Base-by-base conservation (phyloP, 73 alveolate species). In the Paramecium tetraurelia region DNA sequence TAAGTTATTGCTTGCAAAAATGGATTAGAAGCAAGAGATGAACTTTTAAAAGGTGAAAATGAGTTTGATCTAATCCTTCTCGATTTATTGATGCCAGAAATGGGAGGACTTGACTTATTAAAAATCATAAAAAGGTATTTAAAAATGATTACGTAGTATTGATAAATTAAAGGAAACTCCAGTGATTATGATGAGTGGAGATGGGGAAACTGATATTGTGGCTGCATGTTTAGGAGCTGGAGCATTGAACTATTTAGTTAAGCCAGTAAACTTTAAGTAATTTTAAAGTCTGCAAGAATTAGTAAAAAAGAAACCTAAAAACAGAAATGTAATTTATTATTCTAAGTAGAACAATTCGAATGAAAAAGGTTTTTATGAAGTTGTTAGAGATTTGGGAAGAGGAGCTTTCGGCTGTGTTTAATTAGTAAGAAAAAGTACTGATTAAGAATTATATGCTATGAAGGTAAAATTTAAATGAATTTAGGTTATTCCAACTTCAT, bases 361-460 rank as follows among this genome's bases (percentile, higher is more conserved):
- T 80, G 76, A 80, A 9, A 80, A 80, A 22, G 90, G 57, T 3
- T n/a, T 12, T n/a, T 89, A 89, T 89, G 68, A 27, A 35, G 92
- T 89, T 11, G 86, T 94, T 16, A 69, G 71, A 48, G 63, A 63
- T 18, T 58, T 95, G 86, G 99, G 98, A 21, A 69, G 95, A 72
- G 99, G 99, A 10, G 97, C 98, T n/a, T 90, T 95, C 14, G 98
- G 98, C 48, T 59, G 94, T 11, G 98, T 97, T 21, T 92, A 89
- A 48, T 70, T 89, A 70, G 94, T 89, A 21, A 46, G 84, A 89
- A 89, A 71, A 18, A 18, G 63, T 85, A 70, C 71, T 14, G 92
- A 89, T 50, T 58, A 83, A 71, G 57, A 70, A 18, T 71, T 89
- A 20, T 89, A 41, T 89, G 94, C 94, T 1, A 41, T 89, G 53